Conservation (phyloP, 176 grass and related monocot species). For the Rhynchospora tenuis region DNA sequence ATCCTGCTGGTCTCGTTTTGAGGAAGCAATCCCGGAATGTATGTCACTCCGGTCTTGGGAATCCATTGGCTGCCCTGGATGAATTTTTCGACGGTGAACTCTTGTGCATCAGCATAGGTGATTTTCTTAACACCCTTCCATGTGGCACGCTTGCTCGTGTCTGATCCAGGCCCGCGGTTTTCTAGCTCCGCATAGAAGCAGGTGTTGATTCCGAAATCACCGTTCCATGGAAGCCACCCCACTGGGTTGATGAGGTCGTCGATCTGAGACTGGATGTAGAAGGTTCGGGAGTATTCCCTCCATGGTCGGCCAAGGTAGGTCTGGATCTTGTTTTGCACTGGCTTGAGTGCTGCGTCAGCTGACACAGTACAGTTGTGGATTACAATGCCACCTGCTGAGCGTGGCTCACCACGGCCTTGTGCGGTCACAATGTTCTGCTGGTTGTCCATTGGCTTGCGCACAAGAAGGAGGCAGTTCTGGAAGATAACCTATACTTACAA, state of each 20-base stretch:
- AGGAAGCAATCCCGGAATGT: constrained; percentile 49
- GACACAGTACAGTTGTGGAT: constrained; percentile 79
- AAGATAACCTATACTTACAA: constrained; percentile 29
- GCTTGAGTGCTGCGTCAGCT: constrained; percentile 39
- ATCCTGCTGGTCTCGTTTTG: constrained; percentile 26
- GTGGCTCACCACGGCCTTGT: constrained; percentile 51
- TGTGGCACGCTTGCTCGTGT: constrained; percentile 51
- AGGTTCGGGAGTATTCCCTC: constrained; percentile 78
- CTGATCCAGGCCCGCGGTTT: constrained; percentile 60
- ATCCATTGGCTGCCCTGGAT: constrained; percentile 67
- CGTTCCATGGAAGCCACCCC: constrained; percentile 74
- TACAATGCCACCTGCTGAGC: constrained; percentile 36
- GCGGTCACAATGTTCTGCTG: constrained; percentile 74
- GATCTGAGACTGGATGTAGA: constrained; percentile 67
- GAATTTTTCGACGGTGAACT: constrained; percentile 56
- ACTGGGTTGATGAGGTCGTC: constrained; percentile 57
- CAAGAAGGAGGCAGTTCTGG: constrained; percentile 58
- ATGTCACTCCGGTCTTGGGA: constrained; percentile 50
- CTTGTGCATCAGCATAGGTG: constrained; percentile 36
- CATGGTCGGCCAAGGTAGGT: constrained; percentile 80
- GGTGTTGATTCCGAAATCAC: constrained; percentile 57
- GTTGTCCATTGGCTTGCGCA: constrained; percentile 52
- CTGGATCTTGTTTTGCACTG: constrained; percentile 18
- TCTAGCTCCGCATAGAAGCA: constrained; percentile 85
- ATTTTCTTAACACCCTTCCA: constrained; percentile 74